Evolutionary conservation across 83 land plant species (phyloP), one percentile per base, ranked within the genome.

Genomic region (Larix sibirica): DNA sequence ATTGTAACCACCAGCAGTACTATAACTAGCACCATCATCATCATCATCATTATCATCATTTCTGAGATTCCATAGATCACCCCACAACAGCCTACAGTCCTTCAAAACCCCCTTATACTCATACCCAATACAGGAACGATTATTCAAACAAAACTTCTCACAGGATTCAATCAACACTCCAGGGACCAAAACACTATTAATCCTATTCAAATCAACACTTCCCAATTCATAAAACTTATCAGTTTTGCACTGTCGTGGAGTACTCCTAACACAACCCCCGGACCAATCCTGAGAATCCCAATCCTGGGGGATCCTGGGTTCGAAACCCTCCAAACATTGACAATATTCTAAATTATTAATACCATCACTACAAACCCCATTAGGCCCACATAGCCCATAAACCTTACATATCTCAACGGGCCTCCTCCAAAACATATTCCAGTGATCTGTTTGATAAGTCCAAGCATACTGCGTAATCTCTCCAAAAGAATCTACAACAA

Each of bases 41-140:
- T 77, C 80, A 10, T 9, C 56, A 50, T 50, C 56, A 74, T 17
- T 23, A 42, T 54, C 12, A 64, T 38, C n/a, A 62, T 80, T 65
- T 64, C 71, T 80, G 44, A 82, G 54, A 80, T 86, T 81, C 26
- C 74, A 38, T 14, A 89, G 23, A 26, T 83, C 86, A 58, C 88
- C 90, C 47, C 61, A 8, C 88, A 85, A 86, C 16, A 82, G 0
- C 3, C 64, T 78, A 76, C 88, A 89, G 17, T 69, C 82, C 68
- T 77, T 81, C n/a, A 14, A 59, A 78, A 7, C 63, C 31, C 26
- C 40, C 21, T 28, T 60, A 56, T 89, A 83, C 4, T 84, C 80
- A 60, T 82, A 89, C n/a, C 88, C 88, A 36, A 36, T 82, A 69
- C 88, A 89, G 82, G 88, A 83, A 31, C 86, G 74, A 17, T 86